Conservation (phyloP, 768 basidiomycete genomes). For the Lactarius indigo region DNA sequence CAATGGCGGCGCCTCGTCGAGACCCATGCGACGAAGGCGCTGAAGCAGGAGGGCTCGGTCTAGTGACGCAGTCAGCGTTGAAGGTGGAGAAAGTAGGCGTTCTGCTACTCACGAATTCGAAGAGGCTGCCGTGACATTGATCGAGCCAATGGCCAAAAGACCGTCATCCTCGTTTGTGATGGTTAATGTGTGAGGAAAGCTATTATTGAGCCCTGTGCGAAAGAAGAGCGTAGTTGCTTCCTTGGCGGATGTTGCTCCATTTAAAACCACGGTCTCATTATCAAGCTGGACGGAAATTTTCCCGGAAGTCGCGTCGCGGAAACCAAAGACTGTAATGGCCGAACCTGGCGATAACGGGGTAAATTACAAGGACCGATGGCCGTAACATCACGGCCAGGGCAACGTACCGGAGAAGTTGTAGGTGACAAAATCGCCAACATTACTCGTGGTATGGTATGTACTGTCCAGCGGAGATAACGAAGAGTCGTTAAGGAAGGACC, state of each 20-base stretch:
- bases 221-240: slow-evolving; percentile 58
- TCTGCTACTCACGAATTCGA: slow-evolving; percentile 15
- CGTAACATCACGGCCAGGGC: not conserved
- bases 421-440: slow-evolving; percentile 44
- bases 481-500: slow-evolving; percentile 39
- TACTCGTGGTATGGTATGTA: slow-evolving; percentile 34
- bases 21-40: slow-evolving; percentile 30
- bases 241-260: slow-evolving; percentile 51
- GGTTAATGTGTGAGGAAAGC: slow-evolving; percentile 44
- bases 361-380: not conserved
- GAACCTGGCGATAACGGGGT: slow-evolving; percentile 43
- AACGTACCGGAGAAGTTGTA: slow-evolving; percentile 47
- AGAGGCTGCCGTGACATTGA: slow-evolving; percentile 44
- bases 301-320: slow-evolving; percentile 54
- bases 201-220: slow-evolving; percentile 55
- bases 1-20: slow-evolving; percentile 60
- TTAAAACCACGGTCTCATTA: slow-evolving; percentile 44
- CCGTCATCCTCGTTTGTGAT: slow-evolving; percentile 47
- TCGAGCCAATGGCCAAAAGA: slow-evolving; percentile 48
- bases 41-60: not conserved
- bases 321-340: slow-evolving; percentile 57
- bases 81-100: not conserved
- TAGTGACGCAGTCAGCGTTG: slow-evolving; percentile 8
- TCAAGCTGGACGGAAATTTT: slow-evolving; percentile 57
- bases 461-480: slow-evolving; percentile 26